Evolutionary conservation across 257 asterid species (phyloP).

Genomic region (Solanum piurae): DNA sequence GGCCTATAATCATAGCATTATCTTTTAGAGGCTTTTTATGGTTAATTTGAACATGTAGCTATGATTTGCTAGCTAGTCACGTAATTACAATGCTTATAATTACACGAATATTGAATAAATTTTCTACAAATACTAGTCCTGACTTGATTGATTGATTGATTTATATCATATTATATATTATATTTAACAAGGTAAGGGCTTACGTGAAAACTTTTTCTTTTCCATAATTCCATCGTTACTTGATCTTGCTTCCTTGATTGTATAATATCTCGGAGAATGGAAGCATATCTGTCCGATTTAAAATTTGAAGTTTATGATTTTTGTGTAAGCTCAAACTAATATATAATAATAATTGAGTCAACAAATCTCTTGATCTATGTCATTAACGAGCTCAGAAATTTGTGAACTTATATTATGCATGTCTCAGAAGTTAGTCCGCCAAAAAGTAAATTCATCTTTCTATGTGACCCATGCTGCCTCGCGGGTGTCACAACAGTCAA

Average conservation of each 20-base stretch:
- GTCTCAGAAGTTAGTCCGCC: not conserved
- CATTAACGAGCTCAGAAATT: not conserved
- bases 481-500: not conserved
- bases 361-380: accelerated
- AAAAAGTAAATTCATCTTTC: not conserved
- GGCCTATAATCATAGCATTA: not conserved
- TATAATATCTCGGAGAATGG: not conserved
- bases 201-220: not conserved
- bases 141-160: not conserved
- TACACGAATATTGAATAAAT: not conserved
- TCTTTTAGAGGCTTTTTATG: not conserved
- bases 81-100: not conserved
- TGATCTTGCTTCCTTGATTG: not conserved
- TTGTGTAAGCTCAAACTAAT: not conserved
- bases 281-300: not conserved
- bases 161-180: not conserved
- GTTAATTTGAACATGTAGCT: not conserved
- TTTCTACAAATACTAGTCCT: not conserved
- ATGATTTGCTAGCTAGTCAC: not conserved
- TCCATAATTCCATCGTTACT: not conserved
- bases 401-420: not conserved
- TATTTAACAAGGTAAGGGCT: not conserved
- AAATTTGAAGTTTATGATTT: not conserved
- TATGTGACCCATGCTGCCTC: not conserved
- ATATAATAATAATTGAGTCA: not conserved